Conservation (phyloP, 345 rosid genomes). For the Brassica juncea region DNA sequence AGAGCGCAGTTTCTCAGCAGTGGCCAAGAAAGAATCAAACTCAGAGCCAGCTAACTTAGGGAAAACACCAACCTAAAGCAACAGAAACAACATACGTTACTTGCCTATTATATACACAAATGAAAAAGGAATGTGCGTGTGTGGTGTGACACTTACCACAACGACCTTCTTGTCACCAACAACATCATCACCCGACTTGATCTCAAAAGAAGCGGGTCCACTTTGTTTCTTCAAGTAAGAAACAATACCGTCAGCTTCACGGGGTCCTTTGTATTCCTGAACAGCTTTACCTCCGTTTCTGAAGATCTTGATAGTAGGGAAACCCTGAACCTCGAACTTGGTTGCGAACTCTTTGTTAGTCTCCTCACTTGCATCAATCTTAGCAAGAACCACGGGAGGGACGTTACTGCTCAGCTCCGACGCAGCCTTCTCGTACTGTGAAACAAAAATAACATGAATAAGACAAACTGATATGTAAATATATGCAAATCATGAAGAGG, state of each 20-base stretch:
- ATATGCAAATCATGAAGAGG: no score
- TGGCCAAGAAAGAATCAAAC: slow-evolving; percentile 65
- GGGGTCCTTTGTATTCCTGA: slow-evolving; percentile 94
- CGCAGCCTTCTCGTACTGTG: slow-evolving; percentile 94
- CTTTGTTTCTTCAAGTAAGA: slow-evolving; percentile 81
- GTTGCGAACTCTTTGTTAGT: slow-evolving; percentile 65
- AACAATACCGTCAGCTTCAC: slow-evolving; percentile 90
- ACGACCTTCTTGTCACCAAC: slow-evolving; percentile 67
- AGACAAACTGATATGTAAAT: neutral
- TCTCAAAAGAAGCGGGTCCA: slow-evolving; percentile 87
- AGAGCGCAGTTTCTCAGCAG: slow-evolving; percentile 85
- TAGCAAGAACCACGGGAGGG: slow-evolving; percentile 72
- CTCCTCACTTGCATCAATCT: slow-evolving; percentile 89
- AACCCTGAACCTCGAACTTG: slow-evolving; percentile 66
- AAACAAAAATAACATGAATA: neutral
- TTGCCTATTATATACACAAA: neutral
- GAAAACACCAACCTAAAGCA: slow-evolving; percentile 80
- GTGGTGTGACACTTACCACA: slow-evolving; percentile 53
- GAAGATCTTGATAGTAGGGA: slow-evolving; percentile 82
- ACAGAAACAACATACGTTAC: neutral
- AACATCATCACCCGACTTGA: slow-evolving; percentile 73
- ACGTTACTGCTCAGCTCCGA: slow-evolving; percentile 67
- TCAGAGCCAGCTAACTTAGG: slow-evolving; percentile 81
- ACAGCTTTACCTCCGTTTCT: slow-evolving; percentile 75
- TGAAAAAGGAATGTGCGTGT: no score